These are phyloP conservation scores for Aspergillus saccharolyticus DNA, from an alignment of 495 filamentous ascomycete genomes.

Conservation along the genomic window DNA sequence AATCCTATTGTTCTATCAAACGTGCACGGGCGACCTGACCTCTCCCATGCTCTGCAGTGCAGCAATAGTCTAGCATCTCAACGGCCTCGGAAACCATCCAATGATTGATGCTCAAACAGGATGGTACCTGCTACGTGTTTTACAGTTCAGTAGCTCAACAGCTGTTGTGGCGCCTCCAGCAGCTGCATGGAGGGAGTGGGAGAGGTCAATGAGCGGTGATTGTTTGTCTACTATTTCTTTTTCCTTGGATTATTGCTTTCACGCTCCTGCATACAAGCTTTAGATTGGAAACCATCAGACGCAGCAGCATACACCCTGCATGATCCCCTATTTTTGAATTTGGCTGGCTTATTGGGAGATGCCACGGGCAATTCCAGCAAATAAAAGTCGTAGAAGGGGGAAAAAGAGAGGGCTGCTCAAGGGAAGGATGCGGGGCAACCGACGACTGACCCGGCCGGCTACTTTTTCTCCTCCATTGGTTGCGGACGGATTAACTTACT, in stretches of 20 bases:
- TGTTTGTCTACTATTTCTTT: conserved; percentile 1
- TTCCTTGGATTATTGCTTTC: not conserved
- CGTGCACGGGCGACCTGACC: not conserved
- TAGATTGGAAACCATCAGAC: conserved; percentile 19
- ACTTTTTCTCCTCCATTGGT: not conserved
- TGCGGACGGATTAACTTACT: not conserved
- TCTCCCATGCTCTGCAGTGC: not conserved
- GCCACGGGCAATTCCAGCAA: conserved; percentile 9
- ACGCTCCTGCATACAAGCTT: conserved; percentile 1
- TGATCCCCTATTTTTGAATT: conserved; percentile 16
- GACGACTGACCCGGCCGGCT: not conserved
- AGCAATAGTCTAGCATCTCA: not conserved
- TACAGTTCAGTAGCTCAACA: not conserved
- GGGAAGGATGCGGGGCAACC: conserved; percentile 17
- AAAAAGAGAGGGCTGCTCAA: conserved; percentile 2
- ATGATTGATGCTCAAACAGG: not conserved
- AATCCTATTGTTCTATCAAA: not conserved
- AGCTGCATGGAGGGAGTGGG: not conserved
- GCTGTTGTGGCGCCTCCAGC: not conserved
- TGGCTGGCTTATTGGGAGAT: conserved; percentile 4
- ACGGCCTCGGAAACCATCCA: not conserved
- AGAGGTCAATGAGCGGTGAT: not conserved
- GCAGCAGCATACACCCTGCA: conserved; percentile 11
- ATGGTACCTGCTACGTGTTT: not conserved
- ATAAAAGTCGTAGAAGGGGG: not conserved